A percentile compares a stretch with the other conserved stretches of the same genome.
phyloP scores from a whole-genome alignment of 2,329 filamentous ascomycete species.

The Podosphaera fusca region DNA sequence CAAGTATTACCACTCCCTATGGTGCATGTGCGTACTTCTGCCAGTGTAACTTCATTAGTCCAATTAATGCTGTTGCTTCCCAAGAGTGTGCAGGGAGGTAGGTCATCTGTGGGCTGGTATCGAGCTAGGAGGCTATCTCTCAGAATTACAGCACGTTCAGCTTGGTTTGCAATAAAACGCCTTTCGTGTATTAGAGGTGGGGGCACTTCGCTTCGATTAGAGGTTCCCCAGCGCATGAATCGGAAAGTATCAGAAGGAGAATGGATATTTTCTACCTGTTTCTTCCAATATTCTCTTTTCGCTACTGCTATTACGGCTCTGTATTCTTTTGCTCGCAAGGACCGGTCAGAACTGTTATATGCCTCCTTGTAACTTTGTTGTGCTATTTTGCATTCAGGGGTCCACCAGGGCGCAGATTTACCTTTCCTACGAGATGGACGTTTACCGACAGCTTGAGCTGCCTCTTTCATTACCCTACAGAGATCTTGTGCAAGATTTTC shows the following conservation, averaged over 20 bases:
- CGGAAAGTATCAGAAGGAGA: neutral
- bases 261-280: neutral
- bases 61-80: neutral
- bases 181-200: neutral
- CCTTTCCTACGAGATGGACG: neutral
- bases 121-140: neutral
- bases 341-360: no score
- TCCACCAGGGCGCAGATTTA: neutral
- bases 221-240: neutral
- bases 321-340: neutral
- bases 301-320: neutral
- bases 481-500: neutral
- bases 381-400: neutral
- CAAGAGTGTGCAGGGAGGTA: neutral
- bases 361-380: no score
- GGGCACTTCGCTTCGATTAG: neutral
- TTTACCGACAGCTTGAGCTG: neutral
- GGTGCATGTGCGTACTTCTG: no score
- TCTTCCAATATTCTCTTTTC: neutral
- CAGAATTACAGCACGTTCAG: neutral
- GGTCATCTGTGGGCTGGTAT: neutral
- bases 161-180: neutral
- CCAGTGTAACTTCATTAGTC: neutral
- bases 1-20: no score
- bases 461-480: neutral